Percentiles rank a stretch among this genome's conserved stretches.
Conservation (phyloP, 495 filamentous ascomycete species). For the Trichoderma virens region DNA sequence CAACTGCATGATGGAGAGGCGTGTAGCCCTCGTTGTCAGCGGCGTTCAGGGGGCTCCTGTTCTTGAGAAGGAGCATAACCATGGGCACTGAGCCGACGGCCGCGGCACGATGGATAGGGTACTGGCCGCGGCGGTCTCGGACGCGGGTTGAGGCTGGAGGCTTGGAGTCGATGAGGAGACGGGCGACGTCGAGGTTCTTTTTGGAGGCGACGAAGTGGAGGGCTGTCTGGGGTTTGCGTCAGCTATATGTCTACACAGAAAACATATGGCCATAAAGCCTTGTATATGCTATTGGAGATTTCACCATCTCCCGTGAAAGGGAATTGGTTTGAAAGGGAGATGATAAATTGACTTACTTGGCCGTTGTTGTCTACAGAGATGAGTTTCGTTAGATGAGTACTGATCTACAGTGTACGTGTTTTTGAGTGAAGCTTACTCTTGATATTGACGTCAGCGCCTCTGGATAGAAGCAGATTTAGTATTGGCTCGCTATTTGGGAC, state of each 20-base stretch:
- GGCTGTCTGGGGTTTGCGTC: conserved; percentile 52
- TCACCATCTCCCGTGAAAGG: no score
- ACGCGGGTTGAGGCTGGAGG: conserved; percentile 68
- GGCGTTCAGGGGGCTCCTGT: conserved; percentile 76
- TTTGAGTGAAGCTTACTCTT: conserved; percentile 49
- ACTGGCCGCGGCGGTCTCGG: conserved; percentile 77
- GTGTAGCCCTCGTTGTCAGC: conserved; percentile 80
- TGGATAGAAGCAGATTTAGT: conserved; percentile 68
- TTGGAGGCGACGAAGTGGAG: conserved; percentile 92
- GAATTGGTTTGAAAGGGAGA: conserved; percentile 1
- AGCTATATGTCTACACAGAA: background rate
- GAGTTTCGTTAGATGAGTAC: background rate
- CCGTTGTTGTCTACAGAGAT: conserved; percentile 39
- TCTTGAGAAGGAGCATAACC: conserved; percentile 68
- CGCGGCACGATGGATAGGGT: conserved; percentile 84
- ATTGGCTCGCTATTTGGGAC: conserved; percentile 62
- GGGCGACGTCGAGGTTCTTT: conserved; percentile 70
- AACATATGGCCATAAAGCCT: no score
- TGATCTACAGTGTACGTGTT: background rate
- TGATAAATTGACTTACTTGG: conserved; percentile 36
- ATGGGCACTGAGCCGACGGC: conserved; percentile 84
- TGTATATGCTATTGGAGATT: background rate
- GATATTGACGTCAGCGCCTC: conserved; percentile 72
- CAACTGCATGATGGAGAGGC: conserved; percentile 85
- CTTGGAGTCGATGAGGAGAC: conserved; percentile 64